These are phyloP conservation scores for Tricholoma terreum DNA, from an alignment of 768 basidiomycete species.

Conservation along the genomic window DNA sequence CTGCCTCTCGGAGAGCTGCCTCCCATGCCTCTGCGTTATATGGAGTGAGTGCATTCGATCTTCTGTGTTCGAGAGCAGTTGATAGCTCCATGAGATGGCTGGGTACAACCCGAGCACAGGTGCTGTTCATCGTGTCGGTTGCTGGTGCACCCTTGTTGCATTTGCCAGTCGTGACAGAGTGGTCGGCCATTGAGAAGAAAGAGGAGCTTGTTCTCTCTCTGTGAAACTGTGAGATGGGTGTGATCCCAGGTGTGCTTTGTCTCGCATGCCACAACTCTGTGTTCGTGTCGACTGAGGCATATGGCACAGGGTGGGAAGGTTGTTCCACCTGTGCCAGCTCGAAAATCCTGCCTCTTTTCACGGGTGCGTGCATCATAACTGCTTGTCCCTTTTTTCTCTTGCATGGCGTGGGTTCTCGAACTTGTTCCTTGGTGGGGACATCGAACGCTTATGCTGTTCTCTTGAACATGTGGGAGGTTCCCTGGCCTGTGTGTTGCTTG, in stretches of 20 bases:
- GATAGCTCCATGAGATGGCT: neutral
- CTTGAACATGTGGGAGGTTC: too few relatives aligned
- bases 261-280: neutral
- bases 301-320: neutral
- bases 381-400: too few relatives aligned
- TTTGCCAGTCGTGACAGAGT: neutral
- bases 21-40: neutral
- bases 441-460: too few relatives aligned
- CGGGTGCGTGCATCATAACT: too few relatives aligned
- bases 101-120: constrained; percentile 1
- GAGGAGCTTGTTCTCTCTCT: neutral
- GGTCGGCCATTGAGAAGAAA: neutral
- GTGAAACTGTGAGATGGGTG: neutral
- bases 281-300: neutral
- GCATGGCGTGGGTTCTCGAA: too few relatives aligned
- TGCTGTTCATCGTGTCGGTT: neutral
- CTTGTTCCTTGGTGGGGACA: too few relatives aligned
- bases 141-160: neutral
- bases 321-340: neutral
- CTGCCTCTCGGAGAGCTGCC: neutral
- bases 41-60: neutral
- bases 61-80: constrained; percentile 1
- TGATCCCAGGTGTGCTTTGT: neutral
- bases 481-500: too few relatives aligned
- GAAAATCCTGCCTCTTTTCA: too few relatives aligned